Evolutionary conservation across 2,329 filamentous ascomycete genomes (phyloP).

Genomic region (Monosporascus sp.): DNA sequence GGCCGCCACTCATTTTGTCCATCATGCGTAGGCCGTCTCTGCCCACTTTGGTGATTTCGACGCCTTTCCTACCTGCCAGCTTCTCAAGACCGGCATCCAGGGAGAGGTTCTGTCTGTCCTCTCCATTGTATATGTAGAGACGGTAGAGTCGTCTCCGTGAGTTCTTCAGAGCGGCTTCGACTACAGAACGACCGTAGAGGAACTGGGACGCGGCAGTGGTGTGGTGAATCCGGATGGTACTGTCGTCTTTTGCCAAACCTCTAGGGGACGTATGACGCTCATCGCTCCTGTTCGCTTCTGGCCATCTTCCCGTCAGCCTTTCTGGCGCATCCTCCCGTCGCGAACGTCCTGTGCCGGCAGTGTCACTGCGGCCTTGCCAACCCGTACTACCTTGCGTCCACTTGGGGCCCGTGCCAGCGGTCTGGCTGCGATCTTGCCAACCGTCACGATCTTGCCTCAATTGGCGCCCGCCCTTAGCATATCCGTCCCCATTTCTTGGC

Average conservation of each 20-base stretch:
- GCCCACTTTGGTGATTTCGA: conserved; percentile 54
- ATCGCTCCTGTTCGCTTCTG: not conserved
- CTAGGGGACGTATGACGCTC: conserved; percentile 5
- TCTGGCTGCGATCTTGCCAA: too few relatives aligned
- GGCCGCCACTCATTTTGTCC: conserved; percentile 74
- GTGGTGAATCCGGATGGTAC: conserved; percentile 40
- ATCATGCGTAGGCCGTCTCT: conserved; percentile 61
- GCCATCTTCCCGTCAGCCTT: not conserved
- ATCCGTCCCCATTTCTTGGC: too few relatives aligned
- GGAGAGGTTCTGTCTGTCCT: conserved; percentile 45
- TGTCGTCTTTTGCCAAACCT: conserved; percentile 13
- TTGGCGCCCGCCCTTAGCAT: too few relatives aligned
- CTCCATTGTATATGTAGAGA: conserved; percentile 68
- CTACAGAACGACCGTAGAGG: conserved; percentile 77
- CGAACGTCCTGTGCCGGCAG: too few relatives aligned
- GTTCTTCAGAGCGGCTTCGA: conserved; percentile 68
- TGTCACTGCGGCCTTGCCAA: too few relatives aligned
- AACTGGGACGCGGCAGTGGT: conserved; percentile 88
- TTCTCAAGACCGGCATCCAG: conserved; percentile 39
- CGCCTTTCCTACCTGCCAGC: conserved; percentile 41
- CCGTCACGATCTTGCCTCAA: too few relatives aligned
- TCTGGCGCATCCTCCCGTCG: not conserved
- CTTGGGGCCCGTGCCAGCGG: too few relatives aligned
- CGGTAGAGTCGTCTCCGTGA: conserved; percentile 71
- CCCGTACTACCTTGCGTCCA: too few relatives aligned